A percentile compares a stretch with the other conserved stretches of the same genome.
These are phyloP conservation scores for Cercophora scortea DNA, from an alignment of 495 filamentous ascomycete genomes.

Conservation along the genomic window DNA sequence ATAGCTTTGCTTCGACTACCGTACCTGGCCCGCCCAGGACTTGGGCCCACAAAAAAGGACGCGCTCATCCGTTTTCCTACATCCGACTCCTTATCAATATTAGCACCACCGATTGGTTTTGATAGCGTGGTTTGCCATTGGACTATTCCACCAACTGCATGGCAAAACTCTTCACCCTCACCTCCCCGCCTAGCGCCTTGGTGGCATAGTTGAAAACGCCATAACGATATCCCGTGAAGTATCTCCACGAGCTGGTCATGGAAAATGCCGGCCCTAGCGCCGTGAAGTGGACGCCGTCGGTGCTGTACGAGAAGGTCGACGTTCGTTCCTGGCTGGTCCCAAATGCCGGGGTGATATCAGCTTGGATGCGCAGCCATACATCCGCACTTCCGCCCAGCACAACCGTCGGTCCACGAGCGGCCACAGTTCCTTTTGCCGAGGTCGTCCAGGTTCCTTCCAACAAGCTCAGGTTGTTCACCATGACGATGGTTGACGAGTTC, in stretches of 20 bases:
- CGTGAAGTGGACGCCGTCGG: slow-evolving; percentile 35
- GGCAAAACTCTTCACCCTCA: slow-evolving; percentile 30
- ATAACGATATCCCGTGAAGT: slow-evolving; percentile 50
- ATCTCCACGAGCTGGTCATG: slow-evolving; percentile 39
- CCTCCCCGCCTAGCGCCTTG: slow-evolving; percentile 39
- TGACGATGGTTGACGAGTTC: slow-evolving; percentile 11
- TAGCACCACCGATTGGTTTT: too few relatives aligned
- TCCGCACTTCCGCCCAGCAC: slow-evolving; percentile 2
- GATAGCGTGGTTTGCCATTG: too few relatives aligned
- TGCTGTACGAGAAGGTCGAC: slow-evolving; percentile 44
- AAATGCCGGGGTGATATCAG: slow-evolving; percentile 33
- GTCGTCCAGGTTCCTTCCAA: slow-evolving; percentile 34
- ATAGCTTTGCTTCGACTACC: too few relatives aligned
- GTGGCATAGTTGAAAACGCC: slow-evolving; percentile 54
- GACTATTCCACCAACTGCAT: slow-evolving; percentile 6
- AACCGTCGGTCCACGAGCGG: slow-evolving; percentile 19
- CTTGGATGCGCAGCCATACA: slow-evolving; percentile 37
- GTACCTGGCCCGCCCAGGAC: too few relatives aligned
- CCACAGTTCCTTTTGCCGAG: slow-evolving; percentile 27
- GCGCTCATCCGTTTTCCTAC: too few relatives aligned
- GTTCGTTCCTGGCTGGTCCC: slow-evolving; percentile 15
- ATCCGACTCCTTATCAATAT: too few relatives aligned
- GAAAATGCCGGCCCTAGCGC: slow-evolving; percentile 31
- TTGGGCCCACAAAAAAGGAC: too few relatives aligned
- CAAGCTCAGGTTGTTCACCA: slow-evolving; percentile 20